Conservation (phyloP, 2,329 filamentous ascomycete species). For the Cladosporium sp. region DNA sequence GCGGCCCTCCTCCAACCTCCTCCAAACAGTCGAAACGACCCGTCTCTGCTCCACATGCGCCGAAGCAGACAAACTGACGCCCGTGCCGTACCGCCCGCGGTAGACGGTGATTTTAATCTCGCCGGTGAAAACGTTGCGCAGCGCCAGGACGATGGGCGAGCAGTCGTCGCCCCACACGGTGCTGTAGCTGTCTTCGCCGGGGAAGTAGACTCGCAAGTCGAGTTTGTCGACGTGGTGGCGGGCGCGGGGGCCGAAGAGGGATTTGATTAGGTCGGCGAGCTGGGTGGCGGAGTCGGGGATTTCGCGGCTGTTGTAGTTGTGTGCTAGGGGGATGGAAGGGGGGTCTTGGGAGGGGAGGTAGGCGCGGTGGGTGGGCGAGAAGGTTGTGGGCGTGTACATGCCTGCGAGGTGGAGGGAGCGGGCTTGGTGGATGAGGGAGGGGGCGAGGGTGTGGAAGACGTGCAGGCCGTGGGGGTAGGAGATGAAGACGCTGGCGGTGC, state of each 20-base stretch:
- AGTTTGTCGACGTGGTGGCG: slow-evolving; percentile 28
- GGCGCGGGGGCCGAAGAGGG: slow-evolving; percentile 27
- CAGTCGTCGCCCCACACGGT: slow-evolving; percentile 37
- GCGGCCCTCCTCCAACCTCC: slow-evolving; percentile 25
- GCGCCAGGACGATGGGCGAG: slow-evolving; percentile 33
- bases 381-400: slow-evolving; percentile 27
- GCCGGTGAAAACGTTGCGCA: slow-evolving; percentile 35
- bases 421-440: slow-evolving; percentile 37
- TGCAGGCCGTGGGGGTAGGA: slow-evolving; percentile 38
- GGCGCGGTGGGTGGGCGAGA: slow-evolving; percentile 23
- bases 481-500: slow-evolving; percentile 36
- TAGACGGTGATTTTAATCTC: slow-evolving; percentile 34
- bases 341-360: slow-evolving; percentile 16
- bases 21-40: slow-evolving; percentile 29
- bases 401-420: slow-evolving; percentile 38
- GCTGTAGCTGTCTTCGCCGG: slow-evolving; percentile 34
- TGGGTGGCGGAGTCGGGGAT: slow-evolving; percentile 25
- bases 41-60: slow-evolving; percentile 17
- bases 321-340: background rate
- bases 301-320: slow-evolving; percentile 17
- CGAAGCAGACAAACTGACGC: slow-evolving; percentile 26
- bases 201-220: slow-evolving; percentile 38
- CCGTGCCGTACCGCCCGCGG: slow-evolving; percentile 30
- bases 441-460: slow-evolving; percentile 35
- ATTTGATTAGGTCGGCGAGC: slow-evolving; percentile 31